phyloP scores from a whole-genome alignment of 208 protist genomes.

The Acanthamoeba royreba region DNA sequence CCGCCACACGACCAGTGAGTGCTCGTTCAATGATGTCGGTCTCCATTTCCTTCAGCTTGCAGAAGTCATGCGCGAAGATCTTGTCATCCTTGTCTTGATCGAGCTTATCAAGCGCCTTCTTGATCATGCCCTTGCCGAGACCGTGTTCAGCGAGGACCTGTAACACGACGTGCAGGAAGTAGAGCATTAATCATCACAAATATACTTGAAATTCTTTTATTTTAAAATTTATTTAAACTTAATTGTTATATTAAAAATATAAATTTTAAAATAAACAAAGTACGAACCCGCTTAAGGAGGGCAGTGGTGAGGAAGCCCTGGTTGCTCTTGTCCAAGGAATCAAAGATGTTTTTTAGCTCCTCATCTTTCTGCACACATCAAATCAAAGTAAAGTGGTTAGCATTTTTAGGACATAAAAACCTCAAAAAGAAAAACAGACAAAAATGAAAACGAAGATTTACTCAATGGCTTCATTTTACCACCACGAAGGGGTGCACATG shows the following conservation, averaged over 20 bases:
- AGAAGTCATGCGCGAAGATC: background rate
- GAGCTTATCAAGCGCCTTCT: background rate
- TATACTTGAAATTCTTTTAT: too few species aligned
- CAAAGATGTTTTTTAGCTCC: conserved; percentile 19
- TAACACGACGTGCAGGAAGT: too few species aligned
- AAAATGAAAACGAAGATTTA: background rate
- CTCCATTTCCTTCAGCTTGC: background rate
- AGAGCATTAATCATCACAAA: too few species aligned
- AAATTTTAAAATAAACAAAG: background rate
- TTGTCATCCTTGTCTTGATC: conserved; percentile 32
- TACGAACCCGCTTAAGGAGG: background rate
- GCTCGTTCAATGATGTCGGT: conserved; percentile 41
- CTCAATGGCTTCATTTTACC: background rate
- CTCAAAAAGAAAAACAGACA: background rate
- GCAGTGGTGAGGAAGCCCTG: conserved; percentile 21
- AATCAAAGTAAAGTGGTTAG: background rate
- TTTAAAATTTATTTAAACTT: too few species aligned
- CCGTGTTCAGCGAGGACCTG: background rate
- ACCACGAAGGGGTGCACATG: background rate
- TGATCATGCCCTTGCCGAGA: background rate
- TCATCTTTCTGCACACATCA: conserved; percentile 26
- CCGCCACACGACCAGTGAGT: conserved; percentile 1
- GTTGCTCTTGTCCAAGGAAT: conserved; percentile 23
- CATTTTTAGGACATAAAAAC: background rate
- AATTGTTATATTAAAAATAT: background rate